Percentiles rank a stretch among this genome's conserved stretches.
phyloP scores from a whole-genome alignment of 1,284 basidiomycete species.

The Mixia osmundae region DNA sequence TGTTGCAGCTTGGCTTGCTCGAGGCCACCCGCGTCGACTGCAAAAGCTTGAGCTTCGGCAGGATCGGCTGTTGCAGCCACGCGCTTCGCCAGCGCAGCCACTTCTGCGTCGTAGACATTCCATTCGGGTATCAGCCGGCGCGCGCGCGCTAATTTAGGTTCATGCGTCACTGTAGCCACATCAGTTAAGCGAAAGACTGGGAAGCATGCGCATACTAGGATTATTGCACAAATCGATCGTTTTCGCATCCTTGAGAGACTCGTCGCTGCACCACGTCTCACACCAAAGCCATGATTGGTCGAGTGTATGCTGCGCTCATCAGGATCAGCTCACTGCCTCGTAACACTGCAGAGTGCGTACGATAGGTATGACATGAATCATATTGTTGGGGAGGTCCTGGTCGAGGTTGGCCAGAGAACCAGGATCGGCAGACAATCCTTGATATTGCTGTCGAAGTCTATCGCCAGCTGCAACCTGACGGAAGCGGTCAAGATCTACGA shows the following conservation, averaged over 20 bases:
- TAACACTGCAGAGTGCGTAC: slow-evolving; percentile 31
- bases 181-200: slow-evolving; percentile 2
- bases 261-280: slow-evolving; percentile 45
- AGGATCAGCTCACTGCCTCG: background rate
- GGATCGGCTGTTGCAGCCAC: slow-evolving; percentile 10
- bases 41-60: slow-evolving; percentile 7
- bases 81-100: slow-evolving; percentile 20
- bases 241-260: slow-evolving; percentile 51
- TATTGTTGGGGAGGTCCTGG: slow-evolving; percentile 87
- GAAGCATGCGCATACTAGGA: slow-evolving; percentile 24
- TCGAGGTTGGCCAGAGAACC: slow-evolving; percentile 84
- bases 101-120: slow-evolving; percentile 56
- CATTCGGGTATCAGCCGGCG: slow-evolving; percentile 80
- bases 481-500: slow-evolving; percentile 88
- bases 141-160: slow-evolving; percentile 78
- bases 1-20: slow-evolving; percentile 8
- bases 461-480: slow-evolving; percentile 47
- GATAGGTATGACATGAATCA: slow-evolving; percentile 68
- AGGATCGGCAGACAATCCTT: slow-evolving; percentile 75
- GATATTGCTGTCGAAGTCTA: slow-evolving; percentile 73
- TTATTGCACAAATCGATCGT: slow-evolving; percentile 83
- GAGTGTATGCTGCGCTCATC: slow-evolving; percentile 40
- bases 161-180: slow-evolving; percentile 23
- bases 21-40: slow-evolving; percentile 5
- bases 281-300: slow-evolving; percentile 80